Evolutionary conservation across 2,329 filamentous ascomycete genomes (phyloP), one percentile per base, ranked within the genome.

Genomic region (Dothidotthia symphoricarpi): DNA sequence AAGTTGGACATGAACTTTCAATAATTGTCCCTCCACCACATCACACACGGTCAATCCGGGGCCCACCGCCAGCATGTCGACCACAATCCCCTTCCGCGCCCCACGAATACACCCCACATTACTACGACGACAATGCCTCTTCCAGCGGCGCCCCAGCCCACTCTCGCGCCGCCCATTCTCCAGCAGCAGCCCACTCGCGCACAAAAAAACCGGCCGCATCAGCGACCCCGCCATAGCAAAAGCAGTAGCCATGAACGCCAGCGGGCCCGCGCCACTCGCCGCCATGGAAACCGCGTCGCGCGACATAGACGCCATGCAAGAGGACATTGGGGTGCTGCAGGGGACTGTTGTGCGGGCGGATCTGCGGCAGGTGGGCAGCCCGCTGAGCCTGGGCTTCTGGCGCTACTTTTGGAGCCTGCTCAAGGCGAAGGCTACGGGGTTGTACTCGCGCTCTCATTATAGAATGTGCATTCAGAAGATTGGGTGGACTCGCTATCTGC

Each of bases 41-140:
- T 22, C 9, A 9, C 19, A 9, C 5, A 22, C 19, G 19, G 5
- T 22, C 19, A 40, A 40, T 34, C 39, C 37, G 35, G 36, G 37
- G 33, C 7, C 31, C 33, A 40, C 33, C 30, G 28, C 31, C 43
- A 46, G 31, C 11, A 63, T 63, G 59, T 55, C 58, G 34, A 53
- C 51, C 36, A 53, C 55, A 22, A 33, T 58, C 19, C 57, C 58
- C 2, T 39, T 55, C 16, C 51, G 56, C 25, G 49, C 49, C 36
- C 34, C 46, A 16, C 55, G 53, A 40, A 51, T 46, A 43, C 41
- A 46, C 12, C 45, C 44, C 15, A 29, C 36, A 14, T 12, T 49
- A 12, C 41, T 61, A 13, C 49, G 52, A 26, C 57, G 49, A 28
- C 59, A 60, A 55, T 63, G 57, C 29, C 47, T 59, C 36, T 51